phyloP scores from a whole-genome alignment of 805 yeast genomes.

The Candida orba region DNA sequence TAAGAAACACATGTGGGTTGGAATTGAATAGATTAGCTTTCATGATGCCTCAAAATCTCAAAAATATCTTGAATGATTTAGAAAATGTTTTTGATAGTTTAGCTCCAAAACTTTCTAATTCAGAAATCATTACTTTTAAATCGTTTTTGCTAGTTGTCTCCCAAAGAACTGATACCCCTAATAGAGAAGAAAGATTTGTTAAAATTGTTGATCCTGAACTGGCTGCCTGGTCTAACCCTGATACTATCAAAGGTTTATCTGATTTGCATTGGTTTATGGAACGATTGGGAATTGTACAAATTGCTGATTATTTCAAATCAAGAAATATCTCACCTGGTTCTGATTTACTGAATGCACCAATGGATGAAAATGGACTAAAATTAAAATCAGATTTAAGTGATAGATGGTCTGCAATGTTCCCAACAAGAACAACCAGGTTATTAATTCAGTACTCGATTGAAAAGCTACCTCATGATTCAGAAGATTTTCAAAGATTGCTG shows the following conservation, averaged over 20 bases:
- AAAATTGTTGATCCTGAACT: constrained; percentile 91
- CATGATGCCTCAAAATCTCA: constrained; percentile 87
- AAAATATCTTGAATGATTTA: constrained; percentile 70
- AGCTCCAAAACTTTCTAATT: constrained; percentile 69
- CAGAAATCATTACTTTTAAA: constrained; percentile 90
- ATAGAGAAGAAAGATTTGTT: constrained; percentile 72
- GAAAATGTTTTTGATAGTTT: constrained; percentile 75
- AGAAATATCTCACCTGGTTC: constrained; percentile 76
- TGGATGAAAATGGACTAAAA: constrained; percentile 82
- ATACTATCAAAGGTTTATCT: constrained; percentile 79
- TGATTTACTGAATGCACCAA: constrained; percentile 65
- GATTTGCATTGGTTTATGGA: constrained; percentile 98
- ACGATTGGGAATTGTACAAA: constrained; percentile 87
- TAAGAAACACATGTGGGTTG: constrained; percentile 88
- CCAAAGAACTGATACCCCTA: constrained; percentile 68
- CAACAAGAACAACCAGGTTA: constrained; percentile 91
- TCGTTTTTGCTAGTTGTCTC: constrained; percentile 89
- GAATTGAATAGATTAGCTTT: constrained; percentile 91
- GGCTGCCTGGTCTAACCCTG: constrained; percentile 86
- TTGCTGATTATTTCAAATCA: constrained; percentile 81
- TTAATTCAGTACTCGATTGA: constrained; percentile 95
- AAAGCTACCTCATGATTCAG: constrained; percentile 71
- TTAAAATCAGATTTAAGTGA: constrained; percentile 75
- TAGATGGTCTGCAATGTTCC: constrained; percentile 92
- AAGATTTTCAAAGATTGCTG: constrained; percentile 60